These are phyloP conservation scores for Gossypium schwendimanii DNA, from an alignment of 441 rosid species.

Conservation along the genomic window DNA sequence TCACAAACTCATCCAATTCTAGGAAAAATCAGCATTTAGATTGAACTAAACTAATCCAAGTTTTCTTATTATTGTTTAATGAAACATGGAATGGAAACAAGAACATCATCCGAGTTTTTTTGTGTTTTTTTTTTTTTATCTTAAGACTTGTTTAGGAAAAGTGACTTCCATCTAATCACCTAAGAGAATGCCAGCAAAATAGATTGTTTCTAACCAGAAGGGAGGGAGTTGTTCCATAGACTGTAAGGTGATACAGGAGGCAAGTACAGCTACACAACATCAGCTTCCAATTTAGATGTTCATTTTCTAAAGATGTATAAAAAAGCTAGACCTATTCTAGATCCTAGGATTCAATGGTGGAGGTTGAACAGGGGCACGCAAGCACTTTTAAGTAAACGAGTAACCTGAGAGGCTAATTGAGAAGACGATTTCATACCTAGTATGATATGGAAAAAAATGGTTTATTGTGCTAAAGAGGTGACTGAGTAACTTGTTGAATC, in stretches of 20 bases:
- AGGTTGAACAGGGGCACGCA: neutral
- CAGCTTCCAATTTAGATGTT: neutral
- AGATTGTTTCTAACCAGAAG: neutral
- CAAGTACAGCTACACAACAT: neutral
- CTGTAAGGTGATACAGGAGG: neutral
- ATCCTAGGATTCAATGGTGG: neutral
- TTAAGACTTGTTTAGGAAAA: neutral
- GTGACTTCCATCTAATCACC: neutral
- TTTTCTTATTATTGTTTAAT: neutral
- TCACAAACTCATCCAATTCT: neutral
- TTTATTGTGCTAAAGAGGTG: neutral
- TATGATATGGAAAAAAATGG: neutral
- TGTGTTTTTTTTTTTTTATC: neutral
- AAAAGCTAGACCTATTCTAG: neutral
- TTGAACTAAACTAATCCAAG: neutral
- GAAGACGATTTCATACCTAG: neutral
- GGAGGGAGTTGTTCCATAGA: slow-evolving; percentile 1
- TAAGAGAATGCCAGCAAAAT: neutral
- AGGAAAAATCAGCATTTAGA: neutral
- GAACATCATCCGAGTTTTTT: neutral
- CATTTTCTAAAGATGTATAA: neutral
- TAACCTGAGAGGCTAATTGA: neutral
- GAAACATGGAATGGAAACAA: neutral
- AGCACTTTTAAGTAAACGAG: neutral
- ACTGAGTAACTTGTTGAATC: neutral